These are phyloP conservation scores for Cornus kousa DNA, from an alignment of 148 eudicot genomes.

Conservation along the genomic window DNA sequence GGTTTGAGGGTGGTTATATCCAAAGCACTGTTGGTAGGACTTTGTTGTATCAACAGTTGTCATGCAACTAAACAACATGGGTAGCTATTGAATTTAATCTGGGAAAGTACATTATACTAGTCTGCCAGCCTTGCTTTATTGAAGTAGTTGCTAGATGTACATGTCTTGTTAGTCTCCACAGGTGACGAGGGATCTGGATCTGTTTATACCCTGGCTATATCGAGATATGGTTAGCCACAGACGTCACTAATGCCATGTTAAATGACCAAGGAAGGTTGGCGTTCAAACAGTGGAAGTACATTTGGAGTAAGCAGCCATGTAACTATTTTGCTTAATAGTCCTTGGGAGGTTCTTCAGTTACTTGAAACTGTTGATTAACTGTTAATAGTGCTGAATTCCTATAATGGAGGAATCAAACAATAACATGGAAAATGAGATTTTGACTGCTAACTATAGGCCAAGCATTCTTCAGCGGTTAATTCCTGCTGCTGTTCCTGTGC, in stretches of 20 bases:
- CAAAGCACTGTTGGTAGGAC: not conserved
- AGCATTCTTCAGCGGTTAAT: slow-evolving; percentile 38
- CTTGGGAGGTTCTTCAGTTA: not conserved
- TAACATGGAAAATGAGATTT: slow-evolving; percentile 41
- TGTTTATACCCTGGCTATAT: not conserved
- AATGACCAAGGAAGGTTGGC: not conserved
- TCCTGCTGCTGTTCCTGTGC: slow-evolving; percentile 56
- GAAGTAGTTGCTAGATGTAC: not conserved
- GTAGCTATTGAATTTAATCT: not conserved
- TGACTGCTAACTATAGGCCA: slow-evolving; percentile 20
- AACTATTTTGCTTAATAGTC: not conserved
- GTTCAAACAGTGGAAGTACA: not conserved
- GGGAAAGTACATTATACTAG: not conserved
- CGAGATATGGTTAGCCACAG: not conserved
- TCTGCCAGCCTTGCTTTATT: not conserved
- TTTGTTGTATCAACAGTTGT: not conserved
- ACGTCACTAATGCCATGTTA: not conserved
- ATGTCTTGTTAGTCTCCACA: not conserved
- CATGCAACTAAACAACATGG: not conserved
- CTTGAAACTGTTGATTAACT: not conserved
- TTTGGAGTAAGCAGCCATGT: not conserved
- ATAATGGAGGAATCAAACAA: slow-evolving; percentile 1
- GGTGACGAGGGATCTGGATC: not conserved
- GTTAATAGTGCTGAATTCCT: slow-evolving; percentile 1
- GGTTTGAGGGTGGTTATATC: not conserved